Evolutionary conservation across 306 rosid genomes (phyloP), one percentile per base, ranked within the genome.

Genomic region (Oxytropis ochrocephala): DNA sequence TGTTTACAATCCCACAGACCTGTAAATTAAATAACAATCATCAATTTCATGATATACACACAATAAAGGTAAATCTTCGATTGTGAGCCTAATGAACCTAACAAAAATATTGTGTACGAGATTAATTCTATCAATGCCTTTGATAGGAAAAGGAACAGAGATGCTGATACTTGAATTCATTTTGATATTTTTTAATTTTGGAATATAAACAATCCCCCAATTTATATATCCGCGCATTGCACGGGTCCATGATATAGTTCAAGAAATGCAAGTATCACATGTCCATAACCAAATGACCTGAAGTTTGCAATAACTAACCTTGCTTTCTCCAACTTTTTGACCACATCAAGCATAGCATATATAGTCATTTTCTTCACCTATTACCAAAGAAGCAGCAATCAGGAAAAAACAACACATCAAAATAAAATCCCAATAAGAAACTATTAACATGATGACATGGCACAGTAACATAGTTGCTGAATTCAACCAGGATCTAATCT

Each of bases 341-440:
- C 62, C 30, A 70, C 73, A 0, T 48, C 47, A 4, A 14, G 3
- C 79, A 85, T 52, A 5, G 96, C 87, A 80, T 82, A 53, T 60
- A 89, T 17, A 36, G 80, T 66, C 85, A 89, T 92, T 80, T 89
- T 92, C 81, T 84, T 92, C 30, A 87, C 84, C 98, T 92, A 86
- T 67, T 82, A 46, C 75, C 76, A 61, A 59, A 43, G 24, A 11
- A 35, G 74, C 51, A 57, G 51, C 11, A 55, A 27, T 65, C 66
- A 47, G 58, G 6, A 8, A 58, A 27, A 44, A 68, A 21, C 7
- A 36, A 13, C 17, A 13, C 50, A 46, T 42, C 29, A 50, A 74
- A 29, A 46, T 42, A 36, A 50, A 74, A 29, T 19, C n/a, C 64
- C 53, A 44, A 18, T 14, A 36, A 12, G 5, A 49, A 51, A 38